phyloP scores from a whole-genome alignment of 2,329 filamentous ascomycete species.

The Mycogone perniciosa region DNA sequence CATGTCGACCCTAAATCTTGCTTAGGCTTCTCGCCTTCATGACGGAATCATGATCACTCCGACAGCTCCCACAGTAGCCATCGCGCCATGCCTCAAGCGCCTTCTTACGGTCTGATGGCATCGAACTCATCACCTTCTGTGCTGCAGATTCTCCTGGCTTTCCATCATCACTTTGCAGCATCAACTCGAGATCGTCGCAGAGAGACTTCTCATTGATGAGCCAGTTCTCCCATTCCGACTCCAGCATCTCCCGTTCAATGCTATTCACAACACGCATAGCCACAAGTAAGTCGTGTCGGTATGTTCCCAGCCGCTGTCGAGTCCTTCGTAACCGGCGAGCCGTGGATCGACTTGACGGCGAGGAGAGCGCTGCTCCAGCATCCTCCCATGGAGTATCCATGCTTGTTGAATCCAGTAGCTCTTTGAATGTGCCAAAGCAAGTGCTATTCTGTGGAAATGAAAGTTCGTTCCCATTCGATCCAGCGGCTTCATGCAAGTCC shows the following conservation, averaged over 20 bases:
- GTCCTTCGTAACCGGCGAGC: constrained; percentile 66
- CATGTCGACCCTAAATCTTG: constrained; percentile 10
- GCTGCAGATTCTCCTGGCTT: constrained; percentile 18
- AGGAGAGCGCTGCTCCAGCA: constrained; percentile 41
- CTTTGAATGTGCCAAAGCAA: constrained; percentile 55
- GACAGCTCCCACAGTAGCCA: constrained; percentile 52
- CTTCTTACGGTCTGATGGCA: constrained; percentile 26
- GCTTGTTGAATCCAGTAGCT: constrained; percentile 52
- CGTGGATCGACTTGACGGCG: constrained; percentile 45
- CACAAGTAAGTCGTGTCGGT: constrained; percentile 85
- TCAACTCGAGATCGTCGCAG: constrained; percentile 56
- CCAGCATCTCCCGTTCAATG: constrained; percentile 78
- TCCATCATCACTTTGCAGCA: constrained; percentile 32
- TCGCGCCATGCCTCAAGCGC: constrained; percentile 43
- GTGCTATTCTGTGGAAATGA: constrained; percentile 43
- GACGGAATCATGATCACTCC: constrained; percentile 34
- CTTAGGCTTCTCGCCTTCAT: constrained; percentile 26
- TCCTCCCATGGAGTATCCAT: constrained; percentile 51
- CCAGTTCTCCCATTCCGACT: constrained; percentile 92
- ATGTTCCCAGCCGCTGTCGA: constrained; percentile 74
- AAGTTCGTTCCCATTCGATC: constrained; percentile 26
- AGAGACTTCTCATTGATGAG: constrained; percentile 69
- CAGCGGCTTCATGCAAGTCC: constrained; percentile 65
- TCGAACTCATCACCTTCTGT: constrained; percentile 28
- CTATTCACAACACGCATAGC: constrained; percentile 85